phyloP scores from a whole-genome alignment of 768 basidiomycete genomes.

The Lentinula sp. region DNA sequence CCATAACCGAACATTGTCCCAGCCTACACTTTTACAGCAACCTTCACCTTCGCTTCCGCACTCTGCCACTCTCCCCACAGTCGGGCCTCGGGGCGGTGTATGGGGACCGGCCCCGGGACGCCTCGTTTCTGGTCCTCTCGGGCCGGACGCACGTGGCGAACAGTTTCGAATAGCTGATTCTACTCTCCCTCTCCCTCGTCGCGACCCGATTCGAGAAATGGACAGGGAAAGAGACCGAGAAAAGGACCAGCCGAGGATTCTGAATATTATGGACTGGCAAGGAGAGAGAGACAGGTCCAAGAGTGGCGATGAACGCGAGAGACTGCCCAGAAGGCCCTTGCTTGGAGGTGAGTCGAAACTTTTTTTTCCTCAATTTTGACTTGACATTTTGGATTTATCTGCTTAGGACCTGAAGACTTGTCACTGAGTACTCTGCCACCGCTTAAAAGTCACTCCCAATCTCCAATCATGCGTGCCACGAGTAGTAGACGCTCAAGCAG shows the following conservation, averaged over 20 bases:
- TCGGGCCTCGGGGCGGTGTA: not conserved
- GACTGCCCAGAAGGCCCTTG: not conserved
- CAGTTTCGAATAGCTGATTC: not conserved
- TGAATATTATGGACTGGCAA: constrained; percentile 7
- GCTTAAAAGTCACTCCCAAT: not conserved
- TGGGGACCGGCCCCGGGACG: not conserved
- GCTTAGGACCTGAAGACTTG: not conserved
- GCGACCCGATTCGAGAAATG: not conserved
- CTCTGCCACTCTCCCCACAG: not conserved
- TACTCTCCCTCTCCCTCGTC: not conserved
- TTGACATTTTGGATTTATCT: not conserved
- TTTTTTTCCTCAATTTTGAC: not conserved
- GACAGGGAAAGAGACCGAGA: not conserved
- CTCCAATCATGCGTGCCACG: not conserved
- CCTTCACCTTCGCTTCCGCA: not conserved
- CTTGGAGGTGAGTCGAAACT: not conserved
- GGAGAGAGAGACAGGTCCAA: constrained; percentile 1
- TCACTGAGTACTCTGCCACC: not conserved
- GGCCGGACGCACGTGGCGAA: constrained; percentile 2
- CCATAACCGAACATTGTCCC: not conserved
- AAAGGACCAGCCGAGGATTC: constrained; percentile 1
- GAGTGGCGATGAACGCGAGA: not conserved
- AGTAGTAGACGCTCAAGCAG: not conserved
- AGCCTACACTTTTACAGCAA: not conserved
- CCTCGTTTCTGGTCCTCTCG: not conserved